Conservation (phyloP, 1,139 yeast species). For the Yarrowia galli region DNA sequence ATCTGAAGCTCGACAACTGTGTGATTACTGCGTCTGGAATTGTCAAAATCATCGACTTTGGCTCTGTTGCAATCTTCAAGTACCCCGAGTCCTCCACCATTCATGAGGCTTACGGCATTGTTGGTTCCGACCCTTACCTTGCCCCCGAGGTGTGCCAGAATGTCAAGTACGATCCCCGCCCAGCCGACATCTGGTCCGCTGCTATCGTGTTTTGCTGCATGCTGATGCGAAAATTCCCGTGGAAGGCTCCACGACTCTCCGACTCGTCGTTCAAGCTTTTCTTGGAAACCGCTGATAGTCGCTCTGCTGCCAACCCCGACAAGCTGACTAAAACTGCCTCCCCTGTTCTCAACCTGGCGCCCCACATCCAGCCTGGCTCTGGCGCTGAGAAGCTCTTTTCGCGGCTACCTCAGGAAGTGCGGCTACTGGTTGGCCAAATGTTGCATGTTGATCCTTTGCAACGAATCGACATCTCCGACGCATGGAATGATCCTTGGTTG, state of each 20-base stretch:
- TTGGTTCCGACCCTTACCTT: conserved; percentile 96
- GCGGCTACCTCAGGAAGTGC: conserved; percentile 50
- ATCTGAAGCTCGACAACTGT: conserved; percentile 92
- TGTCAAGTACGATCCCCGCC: conserved; percentile 85
- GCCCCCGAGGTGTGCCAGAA: conserved; percentile 91
- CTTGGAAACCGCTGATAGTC: conserved; percentile 52
- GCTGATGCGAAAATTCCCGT: conserved; percentile 92
- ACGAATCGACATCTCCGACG: conserved; percentile 83
- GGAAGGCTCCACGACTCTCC: conserved; percentile 91
- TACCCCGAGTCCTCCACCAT: conserved; percentile 85
- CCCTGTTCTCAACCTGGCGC: conserved; percentile 41
- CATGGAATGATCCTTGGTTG: conserved; percentile 82
- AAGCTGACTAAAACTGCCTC: conserved; percentile 7
- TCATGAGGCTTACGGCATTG: conserved; percentile 88
- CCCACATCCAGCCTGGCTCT: conserved; percentile 40
- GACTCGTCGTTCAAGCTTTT: conserved; percentile 84
- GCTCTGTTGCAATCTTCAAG: conserved; percentile 92
- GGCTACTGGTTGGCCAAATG: conserved; percentile 49
- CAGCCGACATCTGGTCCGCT: conserved; percentile 93
- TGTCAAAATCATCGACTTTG: conserved; percentile 91
- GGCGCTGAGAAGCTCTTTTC: conserved; percentile 50
- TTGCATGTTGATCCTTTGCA: conserved; percentile 50
- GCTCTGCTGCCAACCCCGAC: conserved; percentile 41
- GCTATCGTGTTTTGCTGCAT: conserved; percentile 96
- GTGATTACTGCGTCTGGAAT: conserved; percentile 87